A percentile compares a stretch with the other conserved stretches of the same genome.
phyloP scores from a whole-genome alignment of 352 stramenopile genomes.

The Phytophthora lateralis region DNA sequence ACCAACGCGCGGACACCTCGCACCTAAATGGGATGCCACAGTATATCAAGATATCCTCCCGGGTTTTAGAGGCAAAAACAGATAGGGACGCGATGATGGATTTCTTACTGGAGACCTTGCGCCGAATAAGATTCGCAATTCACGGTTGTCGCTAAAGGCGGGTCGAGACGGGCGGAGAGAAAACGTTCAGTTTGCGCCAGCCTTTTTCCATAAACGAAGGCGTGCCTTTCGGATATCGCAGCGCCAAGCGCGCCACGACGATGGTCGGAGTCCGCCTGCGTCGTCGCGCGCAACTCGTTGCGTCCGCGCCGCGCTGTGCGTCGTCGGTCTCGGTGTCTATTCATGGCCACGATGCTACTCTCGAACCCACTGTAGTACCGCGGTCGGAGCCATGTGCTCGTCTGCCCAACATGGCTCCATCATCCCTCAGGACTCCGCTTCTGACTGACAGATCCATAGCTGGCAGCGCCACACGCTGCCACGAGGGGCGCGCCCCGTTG shows the following conservation, averaged over 20 bases:
- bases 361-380: constrained; percentile 30
- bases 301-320: background rate
- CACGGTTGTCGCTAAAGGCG: constrained; percentile 9
- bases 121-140: constrained; percentile 40
- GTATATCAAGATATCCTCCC: constrained; percentile 26
- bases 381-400: constrained; percentile 25
- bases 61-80: constrained; percentile 1
- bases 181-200: constrained; percentile 42
- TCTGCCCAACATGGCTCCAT: constrained; percentile 30
- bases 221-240: background rate
- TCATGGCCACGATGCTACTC: constrained; percentile 21
- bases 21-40: constrained; percentile 14
- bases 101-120: constrained; percentile 2
- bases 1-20: constrained; percentile 33
- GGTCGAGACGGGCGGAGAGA: constrained; percentile 19
- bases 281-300: background rate
- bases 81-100: constrained; percentile 11
- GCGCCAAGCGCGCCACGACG: background rate
- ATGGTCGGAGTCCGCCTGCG: background rate
- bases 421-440: constrained; percentile 30
- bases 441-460: constrained; percentile 25
- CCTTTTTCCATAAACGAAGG: constrained; percentile 15
- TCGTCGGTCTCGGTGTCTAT: background rate
- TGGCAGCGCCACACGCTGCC: constrained; percentile 9
- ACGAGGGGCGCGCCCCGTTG: constrained; percentile 18